Conservation (phyloP, 306 rosid genomes). For the Benincasa hispida region DNA sequence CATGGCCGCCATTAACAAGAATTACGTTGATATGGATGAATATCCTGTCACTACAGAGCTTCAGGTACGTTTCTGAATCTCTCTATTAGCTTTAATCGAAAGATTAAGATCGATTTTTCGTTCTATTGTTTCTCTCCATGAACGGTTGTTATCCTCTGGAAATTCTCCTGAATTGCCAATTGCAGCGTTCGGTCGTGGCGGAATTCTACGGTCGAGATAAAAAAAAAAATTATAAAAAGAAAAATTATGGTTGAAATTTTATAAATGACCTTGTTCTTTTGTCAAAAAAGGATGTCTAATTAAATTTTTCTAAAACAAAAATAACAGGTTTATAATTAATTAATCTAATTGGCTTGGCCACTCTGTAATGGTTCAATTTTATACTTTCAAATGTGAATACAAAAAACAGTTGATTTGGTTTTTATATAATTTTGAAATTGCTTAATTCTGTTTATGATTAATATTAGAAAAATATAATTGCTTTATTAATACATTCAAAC, state of each 20-base stretch:
- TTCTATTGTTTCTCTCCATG: background rate
- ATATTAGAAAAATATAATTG: too few species aligned
- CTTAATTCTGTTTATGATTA: too few species aligned
- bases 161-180: background rate
- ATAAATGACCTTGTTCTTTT: background rate
- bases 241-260: background rate
- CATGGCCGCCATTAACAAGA: conserved; percentile 39
- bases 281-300: background rate
- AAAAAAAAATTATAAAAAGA: background rate
- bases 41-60: conserved; percentile 52
- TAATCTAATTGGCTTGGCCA: too few species aligned
- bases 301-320: background rate
- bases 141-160: background rate
- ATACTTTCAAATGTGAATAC: too few species aligned
- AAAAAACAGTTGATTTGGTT: too few species aligned
- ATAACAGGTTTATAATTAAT: background rate
- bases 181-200: background rate
- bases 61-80: conserved; percentile 19
- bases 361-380: too few species aligned
- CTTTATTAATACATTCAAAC: too few species aligned
- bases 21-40: conserved; percentile 53
- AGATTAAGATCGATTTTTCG: background rate
- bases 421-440: background rate
- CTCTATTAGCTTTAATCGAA: background rate
- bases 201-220: background rate